Conservation (phyloP, 2,329 filamentous ascomycete species). For the Aspergillus arachidicola region DNA sequence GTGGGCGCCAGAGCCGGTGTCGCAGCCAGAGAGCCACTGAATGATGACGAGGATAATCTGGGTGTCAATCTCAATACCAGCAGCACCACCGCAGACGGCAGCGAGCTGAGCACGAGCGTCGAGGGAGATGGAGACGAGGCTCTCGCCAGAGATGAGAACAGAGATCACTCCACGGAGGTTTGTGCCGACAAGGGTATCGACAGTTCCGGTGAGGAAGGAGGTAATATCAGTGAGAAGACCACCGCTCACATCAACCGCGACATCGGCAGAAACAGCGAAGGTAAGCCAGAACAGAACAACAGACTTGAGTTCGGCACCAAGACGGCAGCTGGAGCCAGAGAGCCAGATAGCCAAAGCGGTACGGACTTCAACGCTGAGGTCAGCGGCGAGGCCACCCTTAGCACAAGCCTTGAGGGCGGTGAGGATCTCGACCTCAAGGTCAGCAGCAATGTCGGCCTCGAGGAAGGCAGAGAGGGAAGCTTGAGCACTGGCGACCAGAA, state of each 20-base stretch:
- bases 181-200: slow-evolving; percentile 31
- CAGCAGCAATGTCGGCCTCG: slow-evolving; percentile 26
- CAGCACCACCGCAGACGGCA: slow-evolving; percentile 37
- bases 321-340: slow-evolving; percentile 31
- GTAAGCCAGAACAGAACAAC: slow-evolving; percentile 41
- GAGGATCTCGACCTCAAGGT: slow-evolving; percentile 33
- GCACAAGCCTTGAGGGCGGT: slow-evolving; percentile 32
- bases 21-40: slow-evolving; percentile 38
- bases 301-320: slow-evolving; percentile 41
- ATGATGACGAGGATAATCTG: slow-evolving; percentile 57
- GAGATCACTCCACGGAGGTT: slow-evolving; percentile 36
- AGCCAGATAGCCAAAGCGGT: slow-evolving; percentile 37
- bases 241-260: slow-evolving; percentile 29
- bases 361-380: slow-evolving; percentile 32
- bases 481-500: slow-evolving; percentile 31
- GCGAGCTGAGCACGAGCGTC: slow-evolving; percentile 39
- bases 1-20: slow-evolving; percentile 25
- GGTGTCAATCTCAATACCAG: slow-evolving; percentile 53
- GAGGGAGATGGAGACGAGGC: slow-evolving; percentile 33
- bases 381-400: slow-evolving; percentile 31
- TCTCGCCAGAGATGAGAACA: slow-evolving; percentile 35
- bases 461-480: slow-evolving; percentile 38
- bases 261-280: slow-evolving; percentile 30
- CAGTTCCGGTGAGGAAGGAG: slow-evolving; percentile 33
- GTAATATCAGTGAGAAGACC: slow-evolving; percentile 32